Evolutionary conservation across 768 basidiomycete genomes (phyloP), one percentile per base, ranked within the genome.

Genomic region (Multifurca ochricompacta): DNA sequence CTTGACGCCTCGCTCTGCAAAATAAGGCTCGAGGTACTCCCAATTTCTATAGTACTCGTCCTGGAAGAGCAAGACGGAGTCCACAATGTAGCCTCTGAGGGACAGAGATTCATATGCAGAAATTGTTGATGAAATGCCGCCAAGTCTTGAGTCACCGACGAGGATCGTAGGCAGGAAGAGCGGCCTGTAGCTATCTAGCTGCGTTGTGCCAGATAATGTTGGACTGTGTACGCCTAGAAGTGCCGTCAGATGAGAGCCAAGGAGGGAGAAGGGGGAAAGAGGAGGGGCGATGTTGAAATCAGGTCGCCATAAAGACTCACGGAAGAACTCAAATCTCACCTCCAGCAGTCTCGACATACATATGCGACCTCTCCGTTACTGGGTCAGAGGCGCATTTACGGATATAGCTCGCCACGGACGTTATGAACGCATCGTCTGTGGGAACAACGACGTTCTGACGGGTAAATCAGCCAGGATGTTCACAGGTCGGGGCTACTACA

Each of bases 341-440:
- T 80, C 95, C 95, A 13, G 94, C 95, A 8, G 95, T 94, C 69
- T 98, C 95, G 42, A 97, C 71, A 63, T 86, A 97, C 75, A 93
- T 77, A 62, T 85, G 79, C 3, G 76, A 73, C 11, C 61, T 63
- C 9, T 62, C 62, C 3, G 53, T 60, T 19, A 62, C n/a, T n/a
- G n/a, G 46, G 1, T 56, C 59, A 4, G 65, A 59, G 1, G 83
- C 82, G 63, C 79, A 79, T 23, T 68, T 57, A 31, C 75, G 73
- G n/a, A 90, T 79, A 60, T 87, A 77, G 34, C 71, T 69, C 3
- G 83, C 75, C 25, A 95, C 72, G 2, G 85, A 74, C 44, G 76
- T 75, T 27, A 87, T 72, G 37, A 93, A 77, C 1, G 78, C 79
- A 25, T 76, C 73, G 59, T 93, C 85, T 0, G 86, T 72, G 35